Percentiles rank a stretch among this genome's conserved stretches.
These are phyloP conservation scores for Canariomyces notabilis DNA, from an alignment of 2,329 filamentous ascomycete species.

Conservation along the genomic window DNA sequence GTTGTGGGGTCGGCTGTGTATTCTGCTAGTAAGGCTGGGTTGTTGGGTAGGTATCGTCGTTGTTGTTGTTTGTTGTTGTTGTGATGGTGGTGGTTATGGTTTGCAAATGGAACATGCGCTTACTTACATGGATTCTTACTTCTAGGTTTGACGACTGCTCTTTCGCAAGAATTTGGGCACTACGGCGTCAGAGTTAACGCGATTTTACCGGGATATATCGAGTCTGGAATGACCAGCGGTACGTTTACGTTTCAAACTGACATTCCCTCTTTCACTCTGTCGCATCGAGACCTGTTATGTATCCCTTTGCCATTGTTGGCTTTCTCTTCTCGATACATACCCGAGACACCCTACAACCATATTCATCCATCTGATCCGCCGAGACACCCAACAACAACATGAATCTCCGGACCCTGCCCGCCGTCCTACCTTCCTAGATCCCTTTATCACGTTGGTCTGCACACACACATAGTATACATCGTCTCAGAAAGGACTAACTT, in stretches of 20 bases:
- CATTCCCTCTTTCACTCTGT: neutral
- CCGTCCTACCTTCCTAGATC: neutral
- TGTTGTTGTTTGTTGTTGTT: too few relatives aligned
- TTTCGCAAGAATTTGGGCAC: slow-evolving; percentile 57
- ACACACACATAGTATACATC: neutral
- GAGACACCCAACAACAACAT: too few relatives aligned
- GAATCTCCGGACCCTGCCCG: neutral
- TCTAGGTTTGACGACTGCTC: slow-evolving; percentile 65
- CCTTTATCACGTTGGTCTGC: neutral
- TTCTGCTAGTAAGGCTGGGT: slow-evolving; percentile 73
- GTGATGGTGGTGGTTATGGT: too few relatives aligned
- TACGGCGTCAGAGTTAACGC: slow-evolving; percentile 70
- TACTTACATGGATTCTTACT: too few relatives aligned
- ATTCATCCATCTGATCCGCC: too few relatives aligned
- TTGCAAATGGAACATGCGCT: neutral
- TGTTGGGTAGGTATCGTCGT: slow-evolving; percentile 64
- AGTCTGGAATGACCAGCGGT: slow-evolving; percentile 76
- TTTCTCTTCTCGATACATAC: too few relatives aligned
- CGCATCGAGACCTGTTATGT: neutral
- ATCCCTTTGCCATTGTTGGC: neutral
- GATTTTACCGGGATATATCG: slow-evolving; percentile 76
- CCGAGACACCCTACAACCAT: too few relatives aligned
- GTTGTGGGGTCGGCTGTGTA: slow-evolving; percentile 69
- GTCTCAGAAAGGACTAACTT: slow-evolving; percentile 7
- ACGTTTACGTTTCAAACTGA: too few relatives aligned